Base-by-base conservation (phyloP, 1,284 basidiomycete genomes). In the Fomitopsis betulina region DNA sequence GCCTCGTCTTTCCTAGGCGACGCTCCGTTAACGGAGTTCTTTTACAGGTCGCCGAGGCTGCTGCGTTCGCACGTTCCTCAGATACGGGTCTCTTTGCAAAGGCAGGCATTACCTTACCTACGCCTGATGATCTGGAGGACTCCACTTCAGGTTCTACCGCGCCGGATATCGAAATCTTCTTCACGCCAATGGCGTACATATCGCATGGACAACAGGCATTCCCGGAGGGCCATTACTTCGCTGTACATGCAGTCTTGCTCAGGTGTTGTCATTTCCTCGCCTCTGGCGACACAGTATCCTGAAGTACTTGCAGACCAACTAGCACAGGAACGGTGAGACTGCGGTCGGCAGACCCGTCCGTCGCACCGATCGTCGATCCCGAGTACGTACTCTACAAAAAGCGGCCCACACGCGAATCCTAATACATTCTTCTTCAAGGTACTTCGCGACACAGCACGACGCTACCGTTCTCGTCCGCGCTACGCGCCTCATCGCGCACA, bases 101-200 rank as follows among this genome's bases (percentile, higher is more conserved):
- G 3, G 63, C 49, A 65, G 0, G 68, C 80, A 56, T 80, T 2
- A 51, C 49, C 2, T 23, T 73, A 61, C 49, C 62, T 5, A 30
- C 25, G 12, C 69, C 72, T 1, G 70, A 75, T 23, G 35, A 60
- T 9, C 67, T 81, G 6, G 71, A 75, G 58, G 85, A 87, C 62
- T 76, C 74, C 39, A 84, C 81, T 0, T 84, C 86, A 1, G 82
- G 76, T 1, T 67, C 76, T 2, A 73, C 76, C 5, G 80, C 82
- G 27, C 86, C 86, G 2, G 86, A 88, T 58, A 68, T 88, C 17
- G 86, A 89, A 63, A 53, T 87, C n/a, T 80, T 87, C 63, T 67
- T 74, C 5, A 73, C 76, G 1, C 77, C 84, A 0, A 43, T 80
- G 13, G 75, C 74, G 4, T 84, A 80, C 61, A 75, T 66, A 25